Percentiles rank a stretch among this genome's conserved stretches.
These are phyloP conservation scores for Trichoderma cornu-damae DNA, from an alignment of 2,329 filamentous ascomycete genomes.

Conservation along the genomic window DNA sequence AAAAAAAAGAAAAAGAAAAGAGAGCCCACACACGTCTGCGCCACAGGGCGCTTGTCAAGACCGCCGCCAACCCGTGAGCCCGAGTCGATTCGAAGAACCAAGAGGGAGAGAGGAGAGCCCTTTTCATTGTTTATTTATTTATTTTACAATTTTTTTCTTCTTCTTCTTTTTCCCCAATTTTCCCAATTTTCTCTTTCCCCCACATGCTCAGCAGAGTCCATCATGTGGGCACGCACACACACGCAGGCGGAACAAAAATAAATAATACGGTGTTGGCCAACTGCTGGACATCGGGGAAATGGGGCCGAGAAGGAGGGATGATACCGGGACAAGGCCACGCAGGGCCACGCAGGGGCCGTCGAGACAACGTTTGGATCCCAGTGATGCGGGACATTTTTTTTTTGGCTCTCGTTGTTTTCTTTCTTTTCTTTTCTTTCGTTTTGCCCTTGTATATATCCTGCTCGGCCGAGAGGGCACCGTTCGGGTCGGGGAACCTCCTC, in stretches of 20 bases:
- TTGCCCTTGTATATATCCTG: not conserved
- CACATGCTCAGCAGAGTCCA: not conserved
- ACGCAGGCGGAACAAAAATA: not conserved
- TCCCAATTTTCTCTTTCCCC: not conserved
- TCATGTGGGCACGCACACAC: not conserved
- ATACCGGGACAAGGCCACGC: no score
- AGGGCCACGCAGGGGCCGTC: no score
- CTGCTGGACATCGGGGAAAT: constrained; percentile 1
- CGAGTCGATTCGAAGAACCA: constrained; percentile 4
- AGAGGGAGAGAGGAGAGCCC: not conserved
- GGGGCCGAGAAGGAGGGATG: not conserved
- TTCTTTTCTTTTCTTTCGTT: no score
- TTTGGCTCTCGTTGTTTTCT: no score
- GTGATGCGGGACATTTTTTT: no score
- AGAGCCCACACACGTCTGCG: no score
- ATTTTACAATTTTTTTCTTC: not conserved
- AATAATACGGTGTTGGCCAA: not conserved
- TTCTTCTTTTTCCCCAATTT: no score
- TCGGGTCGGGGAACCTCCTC: not conserved
- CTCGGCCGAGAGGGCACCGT: not conserved
- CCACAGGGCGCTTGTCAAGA: constrained; percentile 7
- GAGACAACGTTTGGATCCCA: no score
- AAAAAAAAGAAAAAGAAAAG: no score
- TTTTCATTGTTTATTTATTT: no score
- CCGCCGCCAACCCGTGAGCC: constrained; percentile 11